phyloP scores from a whole-genome alignment of 2,329 filamentous ascomycete species.

The Celoporthe dispersa region DNA sequence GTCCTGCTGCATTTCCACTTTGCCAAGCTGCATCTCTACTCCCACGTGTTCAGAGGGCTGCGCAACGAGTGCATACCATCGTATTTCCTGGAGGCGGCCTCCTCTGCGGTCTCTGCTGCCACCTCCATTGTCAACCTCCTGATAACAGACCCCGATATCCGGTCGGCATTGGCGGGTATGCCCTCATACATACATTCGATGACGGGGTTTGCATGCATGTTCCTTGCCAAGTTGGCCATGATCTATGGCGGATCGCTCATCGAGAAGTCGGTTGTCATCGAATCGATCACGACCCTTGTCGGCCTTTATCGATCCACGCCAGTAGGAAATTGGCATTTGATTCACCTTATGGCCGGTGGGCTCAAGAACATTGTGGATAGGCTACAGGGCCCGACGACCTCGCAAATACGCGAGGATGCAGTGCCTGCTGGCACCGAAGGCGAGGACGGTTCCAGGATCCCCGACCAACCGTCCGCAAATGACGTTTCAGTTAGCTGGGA shows the following conservation, averaged over 20 bases:
- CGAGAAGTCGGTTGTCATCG: slow-evolving; percentile 31
- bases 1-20: not conserved
- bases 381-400: not conserved
- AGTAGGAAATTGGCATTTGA: not conserved
- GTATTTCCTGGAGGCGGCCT: not conserved
- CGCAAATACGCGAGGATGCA: not conserved
- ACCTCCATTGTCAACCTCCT: not conserved
- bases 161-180: slow-evolving; percentile 41
- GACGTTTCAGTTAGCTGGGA: not conserved
- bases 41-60: not conserved
- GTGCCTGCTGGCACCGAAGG: not conserved
- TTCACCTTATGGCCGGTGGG: not conserved
- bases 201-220: slow-evolving; percentile 58
- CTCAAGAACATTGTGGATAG: not conserved
- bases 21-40: not conserved
- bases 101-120: not conserved
- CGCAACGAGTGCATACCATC: not conserved
- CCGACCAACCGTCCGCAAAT: not conserved
- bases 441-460: not conserved
- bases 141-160: not conserved
- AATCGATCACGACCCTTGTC: not conserved
- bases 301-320: not conserved
- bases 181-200: slow-evolving; percentile 58
- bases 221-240: slow-evolving; percentile 52
- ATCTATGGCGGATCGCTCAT: slow-evolving; percentile 44